Conservation (phyloP, 2,329 filamentous ascomycete genomes). For the Scolecobasidium constrictum region DNA sequence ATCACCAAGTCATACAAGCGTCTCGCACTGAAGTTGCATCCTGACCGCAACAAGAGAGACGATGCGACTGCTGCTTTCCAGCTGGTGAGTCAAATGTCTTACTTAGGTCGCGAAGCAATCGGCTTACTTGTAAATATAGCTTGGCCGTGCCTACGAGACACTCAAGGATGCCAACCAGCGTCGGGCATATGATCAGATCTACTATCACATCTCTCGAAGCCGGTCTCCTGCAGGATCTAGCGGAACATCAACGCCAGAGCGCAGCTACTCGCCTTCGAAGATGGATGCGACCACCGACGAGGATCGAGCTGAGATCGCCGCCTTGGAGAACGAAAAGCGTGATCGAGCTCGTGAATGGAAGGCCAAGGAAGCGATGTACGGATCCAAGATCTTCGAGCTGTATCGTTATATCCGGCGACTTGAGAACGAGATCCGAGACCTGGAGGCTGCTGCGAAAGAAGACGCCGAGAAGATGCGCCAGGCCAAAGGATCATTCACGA, state of each 20-base stretch:
- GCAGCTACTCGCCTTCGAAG: no score
- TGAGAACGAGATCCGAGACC: constrained; percentile 15
- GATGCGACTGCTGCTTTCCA: not conserved
- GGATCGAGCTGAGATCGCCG: constrained; percentile 18
- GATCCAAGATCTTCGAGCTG: constrained; percentile 11
- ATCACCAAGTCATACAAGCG: not conserved
- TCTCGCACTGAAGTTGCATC: not conserved
- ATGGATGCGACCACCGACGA: constrained; percentile 7
- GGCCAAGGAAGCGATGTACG: constrained; percentile 13
- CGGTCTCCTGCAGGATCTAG: no score
- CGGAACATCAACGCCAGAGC: no score
- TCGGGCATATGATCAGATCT: constrained; percentile 22
- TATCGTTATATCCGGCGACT: constrained; percentile 14
- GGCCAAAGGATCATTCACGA: constrained; percentile 19
- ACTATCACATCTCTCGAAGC: constrained; percentile 19
- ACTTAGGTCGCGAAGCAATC: no score
- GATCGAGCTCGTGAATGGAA: constrained; percentile 17
- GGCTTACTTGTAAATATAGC: no score
- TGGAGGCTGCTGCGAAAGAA: constrained; percentile 15
- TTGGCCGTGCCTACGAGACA: constrained; percentile 25
- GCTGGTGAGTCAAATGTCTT: not conserved
- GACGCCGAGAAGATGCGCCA: no score
- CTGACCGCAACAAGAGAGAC: not conserved
- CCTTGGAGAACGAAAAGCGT: constrained; percentile 17
- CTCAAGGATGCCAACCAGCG: constrained; percentile 22